Base-by-base conservation (phyloP, 768 basidiomycete genomes). In the Rhizopogon vesiculosus region DNA sequence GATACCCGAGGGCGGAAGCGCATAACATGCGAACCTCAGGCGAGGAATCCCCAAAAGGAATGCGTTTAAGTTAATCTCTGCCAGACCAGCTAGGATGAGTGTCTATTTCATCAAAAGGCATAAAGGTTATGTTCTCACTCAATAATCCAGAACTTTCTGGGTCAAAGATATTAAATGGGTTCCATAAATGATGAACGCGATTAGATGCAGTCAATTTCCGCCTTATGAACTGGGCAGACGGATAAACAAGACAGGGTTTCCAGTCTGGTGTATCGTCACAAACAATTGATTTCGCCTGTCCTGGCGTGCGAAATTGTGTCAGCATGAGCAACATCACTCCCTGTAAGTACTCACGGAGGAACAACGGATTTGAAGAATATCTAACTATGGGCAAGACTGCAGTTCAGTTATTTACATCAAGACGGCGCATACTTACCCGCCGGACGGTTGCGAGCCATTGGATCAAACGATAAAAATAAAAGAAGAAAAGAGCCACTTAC, bases 1-100 rank as follows among this genome's bases (percentile, higher is more conserved):
- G 19, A 22, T 48, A 48, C 33, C 45, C 46, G 46, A 48, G 46
- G 25, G 25, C 48, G 48, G 48, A 49, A 49, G 35, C 48, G 48
- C 48, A 7, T 49, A 49, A 15, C 3, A 49, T 38, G 48, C 48
- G 48, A 49, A 22, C 35, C 19, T 35, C 33, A 22, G 48, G 48
- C 48, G 48, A 49, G 35, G 15, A 38, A 16, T 16, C 8, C 38
- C 19, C 8, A 38, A 38, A 38, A 13, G 35, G 35, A 10, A 33
- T 10, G 6, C 12, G 5, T 38, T 38, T 12, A 13, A 38, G 10
- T 8, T 8, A 33, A 33, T 6, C 31, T 13, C 29, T 45, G 18
- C 6, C 3, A 33, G 19, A 49, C 33, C 1, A 33, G 8, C 33
- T 1, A 33, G 8, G 15, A 25, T 16, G 22, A 25, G 19, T 15